These are phyloP conservation scores for Macadamia tetraphylla DNA, from an alignment of 164 flowering plant genomes.

Conservation along the genomic window DNA sequence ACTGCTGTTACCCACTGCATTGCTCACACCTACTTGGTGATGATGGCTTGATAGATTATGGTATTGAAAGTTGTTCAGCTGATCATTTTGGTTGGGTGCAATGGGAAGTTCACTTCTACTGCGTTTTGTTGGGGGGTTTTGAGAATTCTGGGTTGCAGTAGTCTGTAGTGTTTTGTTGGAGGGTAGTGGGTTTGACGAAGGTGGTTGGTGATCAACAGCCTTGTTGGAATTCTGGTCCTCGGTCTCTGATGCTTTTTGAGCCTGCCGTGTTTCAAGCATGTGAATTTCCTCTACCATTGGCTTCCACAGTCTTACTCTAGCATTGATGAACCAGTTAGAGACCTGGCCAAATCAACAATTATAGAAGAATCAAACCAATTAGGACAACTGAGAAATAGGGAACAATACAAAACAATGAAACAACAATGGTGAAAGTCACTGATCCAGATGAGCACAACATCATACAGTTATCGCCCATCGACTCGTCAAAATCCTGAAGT, in stretches of 20 bases:
- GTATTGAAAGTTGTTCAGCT: slow-evolving; percentile 29
- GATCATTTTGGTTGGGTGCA: slow-evolving; percentile 16
- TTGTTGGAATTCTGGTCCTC: slow-evolving; percentile 24
- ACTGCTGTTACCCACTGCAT: slow-evolving; percentile 31
- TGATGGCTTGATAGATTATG: slow-evolving; percentile 21
- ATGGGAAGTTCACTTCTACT: slow-evolving; percentile 32
- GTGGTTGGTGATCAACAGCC: slow-evolving; percentile 23
- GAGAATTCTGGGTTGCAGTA: slow-evolving; percentile 24
- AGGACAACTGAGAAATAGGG: no score
- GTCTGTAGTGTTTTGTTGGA: slow-evolving; percentile 27
- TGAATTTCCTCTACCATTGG: not conserved
- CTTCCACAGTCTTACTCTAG: slow-evolving; percentile 76
- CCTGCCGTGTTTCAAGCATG: slow-evolving; percentile 29
- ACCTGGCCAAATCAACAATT: slow-evolving; percentile 58
- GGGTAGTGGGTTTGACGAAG: slow-evolving; percentile 15
- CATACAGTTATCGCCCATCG: no score
- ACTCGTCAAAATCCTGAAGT: no score
- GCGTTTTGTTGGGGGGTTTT: slow-evolving; percentile 35
- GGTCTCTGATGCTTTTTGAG: slow-evolving; percentile 30
- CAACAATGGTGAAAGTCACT: no score
- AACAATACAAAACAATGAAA: no score
- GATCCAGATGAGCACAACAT: no score
- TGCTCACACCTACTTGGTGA: slow-evolving; percentile 24
- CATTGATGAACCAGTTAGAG: slow-evolving; percentile 30
- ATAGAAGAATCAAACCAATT: no score